Conservation (phyloP, 345 rosid genomes). For the Hirschfeldia incana region DNA sequence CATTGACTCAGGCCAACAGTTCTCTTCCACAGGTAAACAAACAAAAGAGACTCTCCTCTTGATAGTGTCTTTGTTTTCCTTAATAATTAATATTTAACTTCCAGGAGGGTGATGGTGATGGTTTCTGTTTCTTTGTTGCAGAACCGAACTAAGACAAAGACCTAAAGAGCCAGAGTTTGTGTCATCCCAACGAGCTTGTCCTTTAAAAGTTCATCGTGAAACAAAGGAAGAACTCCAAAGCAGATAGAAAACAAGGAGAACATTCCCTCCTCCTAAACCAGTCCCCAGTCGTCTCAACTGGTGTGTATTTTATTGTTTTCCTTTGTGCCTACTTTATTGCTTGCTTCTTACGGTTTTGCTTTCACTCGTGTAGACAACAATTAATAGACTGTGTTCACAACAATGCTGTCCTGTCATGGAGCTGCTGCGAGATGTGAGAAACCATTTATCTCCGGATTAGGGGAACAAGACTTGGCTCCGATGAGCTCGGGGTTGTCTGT, state of each 20-base stretch:
- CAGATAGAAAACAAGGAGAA: slow-evolving; percentile 43
- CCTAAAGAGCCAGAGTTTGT: too few species aligned
- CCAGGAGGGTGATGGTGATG: too few species aligned
- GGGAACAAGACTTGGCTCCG: slow-evolving; percentile 77
- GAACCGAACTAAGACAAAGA: too few species aligned
- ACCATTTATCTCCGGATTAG: slow-evolving; percentile 83
- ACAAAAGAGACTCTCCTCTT: too few species aligned
- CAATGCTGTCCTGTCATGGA: slow-evolving; percentile 71
- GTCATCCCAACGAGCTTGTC: too few species aligned
- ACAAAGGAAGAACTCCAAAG: slow-evolving; percentile 4
- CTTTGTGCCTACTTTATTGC: neutral
- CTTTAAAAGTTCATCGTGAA: too few species aligned
- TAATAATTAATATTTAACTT: too few species aligned
- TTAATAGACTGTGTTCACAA: slow-evolving; percentile 87
- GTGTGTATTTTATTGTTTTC: too few species aligned
- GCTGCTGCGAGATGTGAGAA: slow-evolving; percentile 80
- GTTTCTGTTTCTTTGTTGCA: too few species aligned
- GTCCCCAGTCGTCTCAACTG: neutral
- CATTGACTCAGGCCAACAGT: too few species aligned
- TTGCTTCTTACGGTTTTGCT: slow-evolving; percentile 16
- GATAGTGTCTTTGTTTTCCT: too few species aligned
- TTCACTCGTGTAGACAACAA: slow-evolving; percentile 42
- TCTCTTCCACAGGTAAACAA: too few species aligned
- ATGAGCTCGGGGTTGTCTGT: slow-evolving; percentile 85
- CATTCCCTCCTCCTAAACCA: slow-evolving; percentile 28